These are phyloP conservation scores for Hypoxylon subgilvum DNA, from an alignment of 495 filamentous ascomycete species.

Conservation along the genomic window DNA sequence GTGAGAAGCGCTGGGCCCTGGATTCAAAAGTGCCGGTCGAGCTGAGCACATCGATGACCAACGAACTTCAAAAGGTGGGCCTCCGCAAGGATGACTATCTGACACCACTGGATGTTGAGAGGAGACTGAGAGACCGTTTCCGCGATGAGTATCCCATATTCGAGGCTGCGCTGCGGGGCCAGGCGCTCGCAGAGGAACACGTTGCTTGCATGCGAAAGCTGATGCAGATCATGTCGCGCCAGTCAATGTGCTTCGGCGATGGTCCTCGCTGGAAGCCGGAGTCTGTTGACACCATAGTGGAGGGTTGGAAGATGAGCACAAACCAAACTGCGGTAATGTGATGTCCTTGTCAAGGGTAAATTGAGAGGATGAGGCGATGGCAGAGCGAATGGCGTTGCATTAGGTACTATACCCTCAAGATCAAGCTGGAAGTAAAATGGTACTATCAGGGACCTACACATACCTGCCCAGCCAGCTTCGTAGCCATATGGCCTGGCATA, in stretches of 20 bases:
- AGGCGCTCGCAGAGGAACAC: constrained; percentile 11
- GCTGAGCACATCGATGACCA: neutral
- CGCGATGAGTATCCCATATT: constrained; percentile 26
- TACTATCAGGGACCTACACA: too few species aligned
- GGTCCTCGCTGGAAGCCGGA: constrained; percentile 25
- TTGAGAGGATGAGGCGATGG: neutral
- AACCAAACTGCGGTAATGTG: neutral
- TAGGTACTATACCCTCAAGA: too few species aligned
- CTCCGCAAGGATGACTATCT: constrained; percentile 20
- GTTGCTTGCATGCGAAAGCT: constrained; percentile 23
- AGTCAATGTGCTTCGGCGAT: constrained; percentile 25
- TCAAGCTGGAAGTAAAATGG: too few species aligned
- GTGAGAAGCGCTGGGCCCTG: constrained; percentile 1
- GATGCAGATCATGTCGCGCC: constrained; percentile 18
- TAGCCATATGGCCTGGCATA: too few species aligned
- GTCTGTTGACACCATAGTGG: constrained; percentile 8
- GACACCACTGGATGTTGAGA: constrained; percentile 18
- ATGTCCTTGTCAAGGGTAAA: too few species aligned
- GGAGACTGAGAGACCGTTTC: constrained; percentile 14
- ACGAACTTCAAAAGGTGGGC: neutral
- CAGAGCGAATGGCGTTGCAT: too few species aligned
- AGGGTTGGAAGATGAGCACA: constrained; percentile 12
- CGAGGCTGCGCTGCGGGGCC: constrained; percentile 23
- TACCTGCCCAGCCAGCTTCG: too few species aligned
- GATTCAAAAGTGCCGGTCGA: neutral